Base-by-base conservation (phyloP, 2,329 filamentous ascomycete genomes). In the Fusarium longipes region DNA sequence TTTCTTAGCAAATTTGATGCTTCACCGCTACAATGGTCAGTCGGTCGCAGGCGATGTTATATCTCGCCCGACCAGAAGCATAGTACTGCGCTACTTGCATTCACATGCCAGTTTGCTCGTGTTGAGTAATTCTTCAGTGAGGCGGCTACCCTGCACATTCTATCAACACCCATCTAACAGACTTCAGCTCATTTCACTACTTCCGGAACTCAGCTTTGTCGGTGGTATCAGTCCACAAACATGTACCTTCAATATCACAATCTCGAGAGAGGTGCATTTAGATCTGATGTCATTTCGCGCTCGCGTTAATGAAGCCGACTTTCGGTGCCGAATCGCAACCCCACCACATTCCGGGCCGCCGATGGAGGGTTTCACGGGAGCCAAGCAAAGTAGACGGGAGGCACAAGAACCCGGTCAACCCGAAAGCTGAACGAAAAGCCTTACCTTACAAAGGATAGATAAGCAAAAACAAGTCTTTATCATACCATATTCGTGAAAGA, bases 281-380 rank as follows among this genome's bases (percentile, higher is more conserved):
- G 24, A 8, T 35, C 8, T 63, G 43, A 51, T 63, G 58, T 51
- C 43, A 63, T 42, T 20, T 63, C 35, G 33, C 35, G 12, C 7
- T 63, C 18, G 38, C 51, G n/a, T 57, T 35, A 12, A 12, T 33
- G 40, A 57, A 57, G 32, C 57, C 42, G 42, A 62, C 30, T 36
- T 18, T 63, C 58, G 51, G 29, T 63, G 44, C 60, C 58, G 50
- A 36, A 40, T 27, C 42, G 49, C 24, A 30, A 3, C 50, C 33
- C 60, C 60, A 63, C 58, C n/a, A 22, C 18, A 29, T 18, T 38
- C 60, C 58, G 51, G 58, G 20, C 38, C 43, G 29, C 29, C 29
- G 60, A 61, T 45, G n/a, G 14, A 63, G 43, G 42, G 42, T 38
- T 38, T 52, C 27, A 20, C 58, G 51, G 51, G 15, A 50, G 39